Evolutionary conservation across 768 basidiomycete genomes (phyloP).

Genomic region (Harrya chromipes): DNA sequence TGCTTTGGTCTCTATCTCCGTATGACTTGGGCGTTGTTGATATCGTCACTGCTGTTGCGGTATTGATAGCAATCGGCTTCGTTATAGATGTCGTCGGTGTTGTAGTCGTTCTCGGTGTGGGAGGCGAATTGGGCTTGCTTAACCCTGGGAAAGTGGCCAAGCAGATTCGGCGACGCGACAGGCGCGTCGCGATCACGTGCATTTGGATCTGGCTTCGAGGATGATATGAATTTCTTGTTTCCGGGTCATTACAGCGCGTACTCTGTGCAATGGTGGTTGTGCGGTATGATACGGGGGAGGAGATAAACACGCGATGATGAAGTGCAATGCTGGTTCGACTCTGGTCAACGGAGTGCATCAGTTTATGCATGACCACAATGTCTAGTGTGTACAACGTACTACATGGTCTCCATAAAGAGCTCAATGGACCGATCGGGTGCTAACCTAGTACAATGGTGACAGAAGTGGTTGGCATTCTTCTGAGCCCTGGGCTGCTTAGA

Average conservation of each 20-base stretch:
- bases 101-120: not conserved
- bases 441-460: too few species aligned
- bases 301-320: not conserved
- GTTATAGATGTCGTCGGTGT: slow-evolving; percentile 3
- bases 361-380: too few species aligned
- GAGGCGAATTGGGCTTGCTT: slow-evolving; percentile 16
- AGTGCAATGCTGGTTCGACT: not conserved
- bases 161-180: not conserved
- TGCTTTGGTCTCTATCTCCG: not conserved
- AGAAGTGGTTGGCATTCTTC: too few species aligned
- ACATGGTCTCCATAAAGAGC: too few species aligned
- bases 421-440: too few species aligned
- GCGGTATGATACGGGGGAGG: not conserved
- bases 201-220: not conserved
- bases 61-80: not conserved
- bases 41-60: not conserved
- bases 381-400: too few species aligned
- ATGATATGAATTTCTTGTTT: not conserved
- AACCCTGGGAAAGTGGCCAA: slow-evolving; percentile 30
- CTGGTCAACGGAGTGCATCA: slow-evolving; percentile 22
- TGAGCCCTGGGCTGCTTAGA: too few species aligned
- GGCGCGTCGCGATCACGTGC: slow-evolving; percentile 32
- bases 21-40: not conserved
- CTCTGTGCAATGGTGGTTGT: not conserved
- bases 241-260: slow-evolving; percentile 9